A percentile compares a stretch with the other conserved stretches of the same genome.
phyloP scores from a whole-genome alignment of 768 basidiomycete genomes.

The Lactarius hatsudake region DNA sequence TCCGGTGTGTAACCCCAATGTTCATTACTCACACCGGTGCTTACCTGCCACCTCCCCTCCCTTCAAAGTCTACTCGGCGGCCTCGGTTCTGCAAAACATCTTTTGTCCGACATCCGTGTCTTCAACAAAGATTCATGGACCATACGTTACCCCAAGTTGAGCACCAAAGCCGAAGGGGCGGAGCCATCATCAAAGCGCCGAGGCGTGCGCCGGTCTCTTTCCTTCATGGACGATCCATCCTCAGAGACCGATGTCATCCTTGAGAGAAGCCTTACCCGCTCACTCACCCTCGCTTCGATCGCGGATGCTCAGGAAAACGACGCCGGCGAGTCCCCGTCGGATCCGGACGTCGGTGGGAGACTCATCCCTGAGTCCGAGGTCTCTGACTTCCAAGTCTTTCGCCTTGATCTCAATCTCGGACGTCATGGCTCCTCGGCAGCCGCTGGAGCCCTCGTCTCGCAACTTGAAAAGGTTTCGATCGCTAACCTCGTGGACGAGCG shows the following conservation, averaged over 20 bases:
- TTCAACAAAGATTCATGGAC: slow-evolving; percentile 90
- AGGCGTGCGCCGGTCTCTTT: slow-evolving; percentile 62
- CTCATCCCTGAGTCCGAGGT: slow-evolving; percentile 42
- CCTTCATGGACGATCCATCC: slow-evolving; percentile 81
- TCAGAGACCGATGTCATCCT: slow-evolving; percentile 65
- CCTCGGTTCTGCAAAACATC: slow-evolving; percentile 65
- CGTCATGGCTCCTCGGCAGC: slow-evolving; percentile 60
- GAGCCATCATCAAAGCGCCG: slow-evolving; percentile 37
- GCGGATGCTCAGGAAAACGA: slow-evolving; percentile 44
- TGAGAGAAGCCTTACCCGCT: slow-evolving; percentile 48
- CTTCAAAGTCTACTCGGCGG: slow-evolving; percentile 63
- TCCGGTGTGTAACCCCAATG: slow-evolving; percentile 17
- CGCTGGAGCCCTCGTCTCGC: slow-evolving; percentile 74
- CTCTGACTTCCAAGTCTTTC: slow-evolving; percentile 81
- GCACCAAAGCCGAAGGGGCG: slow-evolving; percentile 40
- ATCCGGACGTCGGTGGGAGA: slow-evolving; percentile 32
- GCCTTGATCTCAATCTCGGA: slow-evolving; percentile 90
- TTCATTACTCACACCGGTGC: not conserved
- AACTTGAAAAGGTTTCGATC: slow-evolving; percentile 90
- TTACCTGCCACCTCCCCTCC: not conserved
- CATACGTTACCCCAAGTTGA: slow-evolving; percentile 80
- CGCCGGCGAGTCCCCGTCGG: slow-evolving; percentile 30
- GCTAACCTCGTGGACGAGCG: slow-evolving; percentile 89
- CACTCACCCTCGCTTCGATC: slow-evolving; percentile 57
- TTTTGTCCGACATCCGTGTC: slow-evolving; percentile 65